phyloP scores from a whole-genome alignment of 73 alveolate genomes.

The Tetrahymena thermophila region DNA sequence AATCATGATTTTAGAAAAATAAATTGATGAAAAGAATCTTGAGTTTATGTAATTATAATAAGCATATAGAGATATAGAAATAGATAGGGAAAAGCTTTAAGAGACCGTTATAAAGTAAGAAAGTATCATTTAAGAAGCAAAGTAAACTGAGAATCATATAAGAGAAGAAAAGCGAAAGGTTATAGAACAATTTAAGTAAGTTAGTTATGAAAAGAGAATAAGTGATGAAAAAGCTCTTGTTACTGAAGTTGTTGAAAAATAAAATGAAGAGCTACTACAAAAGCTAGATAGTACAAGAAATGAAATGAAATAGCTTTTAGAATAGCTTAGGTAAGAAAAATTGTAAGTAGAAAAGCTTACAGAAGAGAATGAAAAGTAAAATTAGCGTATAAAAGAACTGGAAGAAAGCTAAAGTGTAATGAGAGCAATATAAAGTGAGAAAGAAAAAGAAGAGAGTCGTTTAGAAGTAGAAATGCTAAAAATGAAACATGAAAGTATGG shows the following conservation, averaged over 20 bases:
- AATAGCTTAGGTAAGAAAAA: not conserved
- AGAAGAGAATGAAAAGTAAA: not conserved
- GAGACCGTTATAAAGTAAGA: not conserved
- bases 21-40: not conserved
- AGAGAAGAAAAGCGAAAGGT: not conserved
- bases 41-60: not conserved
- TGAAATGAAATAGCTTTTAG: not conserved
- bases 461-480: not conserved
- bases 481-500: not conserved
- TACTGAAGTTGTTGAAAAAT: not conserved
- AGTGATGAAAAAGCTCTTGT: not conserved
- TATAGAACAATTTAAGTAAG: not conserved
- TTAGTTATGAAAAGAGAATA: not conserved
- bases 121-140: not conserved
- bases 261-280: not conserved
- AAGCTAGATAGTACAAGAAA: not conserved
- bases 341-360: not conserved
- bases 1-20: not conserved
- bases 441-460: not conserved
- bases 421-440: not conserved
- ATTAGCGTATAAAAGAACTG: not conserved
- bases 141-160: not conserved
- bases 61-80: not conserved
- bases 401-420: not conserved
- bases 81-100: not conserved